Percentiles rank a stretch among this genome's conserved stretches.
Conservation (phyloP, 352 stramenopile species). For the Pythium utonaiense region DNA sequence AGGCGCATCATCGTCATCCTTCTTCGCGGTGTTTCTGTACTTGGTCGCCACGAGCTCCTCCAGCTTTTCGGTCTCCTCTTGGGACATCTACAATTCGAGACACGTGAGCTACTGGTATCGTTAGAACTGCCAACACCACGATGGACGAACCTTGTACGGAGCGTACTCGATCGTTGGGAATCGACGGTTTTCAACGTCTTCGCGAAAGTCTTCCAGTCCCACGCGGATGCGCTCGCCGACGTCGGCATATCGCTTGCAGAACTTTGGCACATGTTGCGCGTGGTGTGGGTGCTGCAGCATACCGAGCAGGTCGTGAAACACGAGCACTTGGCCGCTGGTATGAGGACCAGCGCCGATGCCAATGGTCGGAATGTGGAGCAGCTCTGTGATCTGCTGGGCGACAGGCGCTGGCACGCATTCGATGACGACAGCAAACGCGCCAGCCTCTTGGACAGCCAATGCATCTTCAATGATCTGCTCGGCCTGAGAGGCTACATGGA, state of each 20-base stretch:
- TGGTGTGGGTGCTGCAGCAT: slow-evolving; percentile 98
- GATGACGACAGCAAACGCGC: slow-evolving; percentile 92
- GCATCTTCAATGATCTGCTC: slow-evolving; percentile 95
- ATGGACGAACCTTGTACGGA: slow-evolving; percentile 92
- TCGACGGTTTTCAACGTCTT: slow-evolving; percentile 92
- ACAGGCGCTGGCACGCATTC: slow-evolving; percentile 89
- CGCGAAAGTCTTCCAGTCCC: slow-evolving; percentile 93
- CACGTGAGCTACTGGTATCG: too few species aligned
- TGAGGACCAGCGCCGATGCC: slow-evolving; percentile 95
- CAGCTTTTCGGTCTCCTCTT: slow-evolving; percentile 75
- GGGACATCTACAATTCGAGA: slow-evolving; percentile 53
- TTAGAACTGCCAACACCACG: too few species aligned
- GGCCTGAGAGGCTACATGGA: slow-evolving; percentile 59
- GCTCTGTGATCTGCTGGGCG: slow-evolving; percentile 91
- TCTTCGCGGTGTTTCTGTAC: slow-evolving; percentile 35
- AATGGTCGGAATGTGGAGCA: slow-evolving; percentile 97
- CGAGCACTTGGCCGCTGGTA: slow-evolving; percentile 95
- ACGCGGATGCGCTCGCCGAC: slow-evolving; percentile 93
- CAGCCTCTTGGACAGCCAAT: slow-evolving; percentile 92
- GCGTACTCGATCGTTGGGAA: slow-evolving; percentile 95
- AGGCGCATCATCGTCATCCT: slow-evolving; percentile 24
- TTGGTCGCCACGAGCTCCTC: slow-evolving; percentile 51
- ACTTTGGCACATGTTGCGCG: slow-evolving; percentile 94
- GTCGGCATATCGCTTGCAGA: slow-evolving; percentile 98
- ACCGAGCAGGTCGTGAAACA: slow-evolving; percentile 98